These are phyloP conservation scores for Trematosphaeria pertusa DNA, from an alignment of 2,329 filamentous ascomycete genomes.

Conservation along the genomic window DNA sequence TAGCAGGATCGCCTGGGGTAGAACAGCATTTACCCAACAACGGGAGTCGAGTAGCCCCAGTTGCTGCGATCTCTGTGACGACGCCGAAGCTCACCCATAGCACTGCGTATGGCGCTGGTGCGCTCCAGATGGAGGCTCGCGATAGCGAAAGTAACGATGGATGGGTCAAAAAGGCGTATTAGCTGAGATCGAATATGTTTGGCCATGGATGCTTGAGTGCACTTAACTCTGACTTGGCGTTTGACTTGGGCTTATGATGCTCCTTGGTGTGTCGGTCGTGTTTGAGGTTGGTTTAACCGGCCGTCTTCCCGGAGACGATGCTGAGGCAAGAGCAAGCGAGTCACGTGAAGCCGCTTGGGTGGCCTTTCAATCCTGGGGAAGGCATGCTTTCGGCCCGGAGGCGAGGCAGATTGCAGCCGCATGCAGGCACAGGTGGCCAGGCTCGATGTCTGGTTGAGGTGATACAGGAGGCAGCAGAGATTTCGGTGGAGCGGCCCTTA, in stretches of 20 bases:
- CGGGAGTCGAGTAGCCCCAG: too few species aligned
- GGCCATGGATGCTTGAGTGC: conserved; percentile 16
- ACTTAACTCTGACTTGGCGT: conserved; percentile 22
- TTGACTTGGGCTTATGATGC: conserved; percentile 13
- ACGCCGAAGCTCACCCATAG: too few species aligned
- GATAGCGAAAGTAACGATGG: too few species aligned
- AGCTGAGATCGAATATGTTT: conserved; percentile 21
- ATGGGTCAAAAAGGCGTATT: too few species aligned
- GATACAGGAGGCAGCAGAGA: conserved; percentile 1
- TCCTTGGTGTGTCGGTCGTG: conserved; percentile 17
- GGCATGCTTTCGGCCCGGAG: conserved; percentile 7
- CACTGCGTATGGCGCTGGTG: too few species aligned
- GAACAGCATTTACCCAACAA: too few species aligned
- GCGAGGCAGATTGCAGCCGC: conserved; percentile 7
- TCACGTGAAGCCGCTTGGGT: not conserved
- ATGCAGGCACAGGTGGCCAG: not conserved
- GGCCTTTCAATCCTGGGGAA: too few species aligned
- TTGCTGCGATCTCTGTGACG: too few species aligned
- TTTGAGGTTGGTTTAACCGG: conserved; percentile 19
- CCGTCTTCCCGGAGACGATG: conserved; percentile 4
- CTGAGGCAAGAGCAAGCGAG: conserved; percentile 13
- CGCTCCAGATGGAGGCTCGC: too few species aligned
- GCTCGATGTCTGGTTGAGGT: conserved; percentile 3
- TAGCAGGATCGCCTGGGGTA: too few species aligned
- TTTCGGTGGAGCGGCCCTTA: not conserved